phyloP scores from a whole-genome alignment of 345 rosid species.

The Eucalyptus viminalis region DNA sequence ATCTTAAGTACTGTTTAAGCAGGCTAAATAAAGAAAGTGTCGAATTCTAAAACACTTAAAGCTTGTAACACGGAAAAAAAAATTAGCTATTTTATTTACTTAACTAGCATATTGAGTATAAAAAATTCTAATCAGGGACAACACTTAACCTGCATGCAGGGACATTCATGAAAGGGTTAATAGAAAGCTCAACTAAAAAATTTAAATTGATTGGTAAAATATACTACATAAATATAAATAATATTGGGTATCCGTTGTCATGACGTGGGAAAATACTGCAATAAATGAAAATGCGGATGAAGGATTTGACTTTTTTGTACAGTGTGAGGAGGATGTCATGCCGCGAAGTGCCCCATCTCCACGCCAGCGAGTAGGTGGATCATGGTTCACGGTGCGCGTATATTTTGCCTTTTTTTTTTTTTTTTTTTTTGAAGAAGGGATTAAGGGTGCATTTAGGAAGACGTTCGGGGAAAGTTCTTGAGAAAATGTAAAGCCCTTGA shows the following conservation, averaged over 20 bases:
- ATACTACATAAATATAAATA: too few species aligned
- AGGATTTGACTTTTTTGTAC: too few species aligned
- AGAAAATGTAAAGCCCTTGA: too few species aligned
- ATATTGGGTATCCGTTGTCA: too few species aligned
- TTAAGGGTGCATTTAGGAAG: not conserved
- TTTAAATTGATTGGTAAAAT: too few species aligned
- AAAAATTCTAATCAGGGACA: not conserved
- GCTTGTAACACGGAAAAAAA: not conserved
- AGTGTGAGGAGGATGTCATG: not conserved
- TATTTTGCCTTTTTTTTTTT: not conserved
- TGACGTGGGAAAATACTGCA: not conserved
- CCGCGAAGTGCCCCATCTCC: not conserved
- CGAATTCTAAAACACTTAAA: not conserved
- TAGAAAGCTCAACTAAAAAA: not conserved
- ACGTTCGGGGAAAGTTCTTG: too few species aligned
- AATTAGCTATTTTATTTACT: not conserved
- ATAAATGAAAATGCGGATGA: too few species aligned
- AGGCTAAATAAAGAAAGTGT: not conserved
- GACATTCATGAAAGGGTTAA: not conserved
- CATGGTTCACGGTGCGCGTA: not conserved
- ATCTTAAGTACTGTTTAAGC: not conserved
- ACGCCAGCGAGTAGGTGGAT: not conserved
- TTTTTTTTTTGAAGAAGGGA: not conserved
- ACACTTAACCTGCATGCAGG: not conserved
- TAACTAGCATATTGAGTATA: not conserved